phyloP scores from a whole-genome alignment of 1,284 basidiomycete species.

The Trametes sp. region DNA sequence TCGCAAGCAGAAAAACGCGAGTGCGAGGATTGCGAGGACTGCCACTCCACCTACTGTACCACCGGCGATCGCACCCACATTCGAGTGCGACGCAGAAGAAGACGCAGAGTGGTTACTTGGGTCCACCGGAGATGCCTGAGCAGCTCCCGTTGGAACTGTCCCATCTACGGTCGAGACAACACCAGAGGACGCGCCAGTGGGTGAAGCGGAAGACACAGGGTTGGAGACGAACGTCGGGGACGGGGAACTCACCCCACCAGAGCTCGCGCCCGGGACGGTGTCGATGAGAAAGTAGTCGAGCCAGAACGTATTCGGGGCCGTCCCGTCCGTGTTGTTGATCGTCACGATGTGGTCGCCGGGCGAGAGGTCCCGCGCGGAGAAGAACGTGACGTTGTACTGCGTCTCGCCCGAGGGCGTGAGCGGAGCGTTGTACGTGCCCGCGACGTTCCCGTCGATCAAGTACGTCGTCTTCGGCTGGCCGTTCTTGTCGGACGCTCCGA shows the following conservation, averaged over 20 bases:
- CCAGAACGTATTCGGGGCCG: slow-evolving; percentile 30
- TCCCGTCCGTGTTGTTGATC: slow-evolving; percentile 35
- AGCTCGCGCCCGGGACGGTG: neutral
- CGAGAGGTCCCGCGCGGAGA: slow-evolving; percentile 20
- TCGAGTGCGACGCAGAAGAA: neutral
- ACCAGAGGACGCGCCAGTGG: neutral
- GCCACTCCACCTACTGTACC: neutral
- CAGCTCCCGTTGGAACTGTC: neutral
- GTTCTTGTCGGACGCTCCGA: slow-evolving; percentile 12
- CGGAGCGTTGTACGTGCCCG: slow-evolving; percentile 23
- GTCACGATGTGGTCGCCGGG: slow-evolving; percentile 19
- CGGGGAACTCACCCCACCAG: neutral
- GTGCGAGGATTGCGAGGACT: neutral
- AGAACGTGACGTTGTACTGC: slow-evolving; percentile 27
- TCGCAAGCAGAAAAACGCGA: neutral
- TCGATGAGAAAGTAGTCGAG: slow-evolving; percentile 32
- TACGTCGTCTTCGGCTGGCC: slow-evolving; percentile 26
- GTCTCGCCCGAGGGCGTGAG: slow-evolving; percentile 13
- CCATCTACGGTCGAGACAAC: neutral
- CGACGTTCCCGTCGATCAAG: slow-evolving; percentile 18
- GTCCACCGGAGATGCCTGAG: neutral
- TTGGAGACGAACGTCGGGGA: neutral
- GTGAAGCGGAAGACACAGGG: neutral
- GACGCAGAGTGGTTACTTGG: neutral
- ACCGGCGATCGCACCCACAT: neutral